These are phyloP conservation scores for Solanum sitiens DNA, from an alignment of 257 asterid species.

Conservation along the genomic window DNA sequence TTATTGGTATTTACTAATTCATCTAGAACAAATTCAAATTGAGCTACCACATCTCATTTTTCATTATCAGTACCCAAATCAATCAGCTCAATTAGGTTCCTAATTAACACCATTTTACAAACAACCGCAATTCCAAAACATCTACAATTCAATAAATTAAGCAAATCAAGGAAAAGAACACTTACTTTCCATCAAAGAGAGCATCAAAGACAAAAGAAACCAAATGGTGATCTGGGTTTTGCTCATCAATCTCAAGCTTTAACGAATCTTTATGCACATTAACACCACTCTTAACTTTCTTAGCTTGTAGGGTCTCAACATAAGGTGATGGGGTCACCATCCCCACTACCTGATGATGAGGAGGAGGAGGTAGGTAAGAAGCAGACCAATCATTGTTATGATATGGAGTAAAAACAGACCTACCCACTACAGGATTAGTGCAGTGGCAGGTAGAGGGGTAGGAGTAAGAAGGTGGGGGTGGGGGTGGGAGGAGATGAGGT, in stretches of 20 bases:
- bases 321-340: constrained; percentile 13
- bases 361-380: constrained; percentile 9
- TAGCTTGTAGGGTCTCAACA: constrained; percentile 30
- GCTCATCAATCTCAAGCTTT: constrained; percentile 41
- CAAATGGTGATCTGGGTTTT: constrained; percentile 36
- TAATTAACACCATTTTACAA: not conserved
- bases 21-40: not conserved
- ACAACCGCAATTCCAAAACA: not conserved
- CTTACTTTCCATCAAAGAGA: constrained; percentile 50
- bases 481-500: constrained; percentile 19
- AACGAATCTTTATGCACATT: constrained; percentile 55
- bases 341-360: constrained; percentile 2
- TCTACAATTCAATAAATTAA: not conserved
- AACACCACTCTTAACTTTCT: constrained; percentile 47
- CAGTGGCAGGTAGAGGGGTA: constrained; percentile 25
- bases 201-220: constrained; percentile 59
- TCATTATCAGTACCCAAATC: not conserved
- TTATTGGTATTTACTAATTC: not conserved
- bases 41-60: not conserved
- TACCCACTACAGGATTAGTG: constrained; percentile 31
- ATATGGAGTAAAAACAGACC: constrained; percentile 28
- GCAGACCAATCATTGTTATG: constrained; percentile 13
- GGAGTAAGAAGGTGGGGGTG: constrained; percentile 23
- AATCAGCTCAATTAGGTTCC: not conserved
- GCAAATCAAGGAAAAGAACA: not conserved